phyloP scores from a whole-genome alignment of 495 filamentous ascomycete genomes.

The Aspergillus biplanus region DNA sequence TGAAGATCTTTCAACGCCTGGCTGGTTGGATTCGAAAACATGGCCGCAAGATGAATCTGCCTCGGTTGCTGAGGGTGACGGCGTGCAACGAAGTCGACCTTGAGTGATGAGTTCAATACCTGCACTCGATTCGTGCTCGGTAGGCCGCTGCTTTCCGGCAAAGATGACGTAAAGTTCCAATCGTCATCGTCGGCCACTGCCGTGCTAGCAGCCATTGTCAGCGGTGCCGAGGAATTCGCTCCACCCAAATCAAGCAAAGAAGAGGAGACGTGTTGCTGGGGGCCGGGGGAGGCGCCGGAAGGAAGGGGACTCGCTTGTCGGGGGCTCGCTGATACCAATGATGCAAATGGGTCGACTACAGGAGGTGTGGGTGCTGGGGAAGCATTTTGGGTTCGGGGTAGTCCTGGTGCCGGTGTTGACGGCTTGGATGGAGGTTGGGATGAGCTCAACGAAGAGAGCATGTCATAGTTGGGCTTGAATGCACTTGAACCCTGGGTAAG shows the following conservation, averaged over 20 bases:
- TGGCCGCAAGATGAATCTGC: constrained; percentile 60
- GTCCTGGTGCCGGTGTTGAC: constrained; percentile 45
- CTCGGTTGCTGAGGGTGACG: constrained; percentile 40
- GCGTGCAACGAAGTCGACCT: constrained; percentile 55
- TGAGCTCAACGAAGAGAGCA: constrained; percentile 57
- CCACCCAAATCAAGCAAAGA: constrained; percentile 50
- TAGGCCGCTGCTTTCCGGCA: constrained; percentile 63
- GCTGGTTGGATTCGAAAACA: constrained; percentile 77
- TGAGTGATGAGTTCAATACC: constrained; percentile 60
- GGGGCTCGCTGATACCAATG: constrained; percentile 62
- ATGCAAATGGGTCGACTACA: constrained; percentile 67
- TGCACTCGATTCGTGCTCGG: constrained; percentile 62
- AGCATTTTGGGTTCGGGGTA: constrained; percentile 35
- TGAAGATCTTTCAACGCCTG: constrained; percentile 77
- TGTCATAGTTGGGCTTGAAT: constrained; percentile 61
- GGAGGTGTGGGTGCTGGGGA: constrained; percentile 37
- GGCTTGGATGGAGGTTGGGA: constrained; percentile 54
- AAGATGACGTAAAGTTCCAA: constrained; percentile 89
- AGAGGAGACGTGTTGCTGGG: constrained; percentile 36
- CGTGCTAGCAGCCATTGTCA: constrained; percentile 31
- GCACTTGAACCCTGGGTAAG: constrained; percentile 39
- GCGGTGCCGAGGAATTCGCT: constrained; percentile 25
- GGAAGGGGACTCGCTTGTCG: constrained; percentile 44
- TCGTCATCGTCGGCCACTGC: constrained; percentile 66
- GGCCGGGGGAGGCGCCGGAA: constrained; percentile 19